phyloP scores from a whole-genome alignment of 108 stramenopile species.

The Skeletonema costatum region DNA sequence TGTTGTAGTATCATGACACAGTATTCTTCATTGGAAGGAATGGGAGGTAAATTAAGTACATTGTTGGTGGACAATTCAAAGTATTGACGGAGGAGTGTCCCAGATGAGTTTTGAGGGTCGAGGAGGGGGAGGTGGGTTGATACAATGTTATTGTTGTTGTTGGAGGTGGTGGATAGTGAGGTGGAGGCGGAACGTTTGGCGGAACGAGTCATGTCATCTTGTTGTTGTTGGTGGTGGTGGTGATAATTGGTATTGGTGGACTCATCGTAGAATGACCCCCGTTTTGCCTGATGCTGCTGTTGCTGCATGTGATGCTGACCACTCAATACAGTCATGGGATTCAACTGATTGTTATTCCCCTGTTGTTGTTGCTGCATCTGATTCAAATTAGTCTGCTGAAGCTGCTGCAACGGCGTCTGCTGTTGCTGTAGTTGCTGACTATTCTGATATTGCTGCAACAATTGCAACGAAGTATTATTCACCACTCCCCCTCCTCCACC shows the following conservation, averaged over 20 bases:
- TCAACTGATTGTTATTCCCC: neutral
- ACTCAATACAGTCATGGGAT: slow-evolving; percentile 1
- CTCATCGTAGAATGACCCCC: neutral
- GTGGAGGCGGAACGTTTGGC: neutral
- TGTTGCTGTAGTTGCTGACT: neutral
- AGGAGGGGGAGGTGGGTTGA: slow-evolving; percentile 64
- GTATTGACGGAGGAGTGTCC: slow-evolving; percentile 71
- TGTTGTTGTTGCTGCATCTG: slow-evolving; percentile 53
- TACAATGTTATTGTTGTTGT: neutral
- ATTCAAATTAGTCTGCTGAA: slow-evolving; percentile 17
- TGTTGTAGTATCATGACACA: slow-evolving; percentile 17
- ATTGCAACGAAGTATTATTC: slow-evolving; percentile 10
- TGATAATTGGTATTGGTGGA: neutral
- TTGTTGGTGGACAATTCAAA: slow-evolving; percentile 73
- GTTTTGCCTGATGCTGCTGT: neutral
- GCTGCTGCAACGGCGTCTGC: neutral
- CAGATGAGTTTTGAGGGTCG: slow-evolving; percentile 55
- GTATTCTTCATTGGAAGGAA: slow-evolving; percentile 79
- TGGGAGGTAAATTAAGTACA: slow-evolving; percentile 74
- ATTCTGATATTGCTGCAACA: slow-evolving; percentile 33
- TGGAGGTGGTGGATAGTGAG: neutral
- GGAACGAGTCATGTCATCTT: neutral
- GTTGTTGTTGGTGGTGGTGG: neutral
- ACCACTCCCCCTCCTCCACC: slow-evolving; percentile 1
- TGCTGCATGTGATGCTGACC: slow-evolving; percentile 1